Evolutionary conservation across 768 basidiomycete genomes (phyloP), one percentile per base, ranked within the genome.

Genomic region (Russula griseocarnosa): DNA sequence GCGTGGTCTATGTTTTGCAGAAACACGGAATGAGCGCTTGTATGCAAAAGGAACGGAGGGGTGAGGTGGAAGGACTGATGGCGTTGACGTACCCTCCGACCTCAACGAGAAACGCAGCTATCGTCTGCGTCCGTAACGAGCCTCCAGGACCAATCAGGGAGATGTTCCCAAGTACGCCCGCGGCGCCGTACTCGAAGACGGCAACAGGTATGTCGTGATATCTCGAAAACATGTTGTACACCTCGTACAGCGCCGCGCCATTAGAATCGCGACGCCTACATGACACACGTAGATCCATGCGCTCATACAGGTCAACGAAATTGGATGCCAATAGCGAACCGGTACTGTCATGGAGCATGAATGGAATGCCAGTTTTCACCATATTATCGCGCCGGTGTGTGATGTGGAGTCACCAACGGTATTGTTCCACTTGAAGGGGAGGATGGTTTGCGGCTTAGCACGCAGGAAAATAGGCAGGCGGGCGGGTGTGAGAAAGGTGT

Each of bases 301-400:
- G 84, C 54, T 83, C 83, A 72, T 88, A 77, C 66, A 87, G 76
- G 73, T 89, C 88, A 55, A 79, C 70, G 69, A 85, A 89, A 22
- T 84, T 81, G 4, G 85, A 81, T 40, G 80, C 83, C 14, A 76
- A 74, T 42, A 85, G 73, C 40, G 70, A 73, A 5, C 86, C 86
- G 7, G 81, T 81, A 60, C 76, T 81, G 75, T 88, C 87, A 70
- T 86, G 84, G 61, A 90, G 82, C 68, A 87, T 81, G 73, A 76
- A 82, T 44, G 85, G 83, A 69, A 86, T 75, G 61, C 82, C 83
- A 64, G 82, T 84, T 60, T 75, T 77, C 16, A 79, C 77, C 75
- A 77, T 77, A 58, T 28, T 26, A n/a, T 69, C 14, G 32, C 3
- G 2, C 8, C 49, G 26, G 32, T 34, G 32, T 54, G 22, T 14